Conservation (phyloP, 2,329 filamentous ascomycete genomes). For the Sclerotinia borealis region DNA sequence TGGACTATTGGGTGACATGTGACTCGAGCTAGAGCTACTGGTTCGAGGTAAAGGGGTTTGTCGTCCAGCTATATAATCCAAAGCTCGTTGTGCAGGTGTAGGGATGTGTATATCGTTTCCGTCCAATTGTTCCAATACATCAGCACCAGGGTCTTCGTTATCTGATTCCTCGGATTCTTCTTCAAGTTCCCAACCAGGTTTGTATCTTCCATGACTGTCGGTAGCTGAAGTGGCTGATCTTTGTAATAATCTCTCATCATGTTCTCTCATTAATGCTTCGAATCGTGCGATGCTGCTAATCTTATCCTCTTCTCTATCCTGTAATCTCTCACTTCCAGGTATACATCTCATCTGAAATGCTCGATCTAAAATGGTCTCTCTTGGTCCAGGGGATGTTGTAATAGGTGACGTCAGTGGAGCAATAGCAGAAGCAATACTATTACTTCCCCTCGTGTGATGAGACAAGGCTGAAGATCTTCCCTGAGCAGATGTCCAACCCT, state of each 20-base stretch:
- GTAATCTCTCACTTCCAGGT: constrained; percentile 50
- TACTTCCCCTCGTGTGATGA: constrained; percentile 47
- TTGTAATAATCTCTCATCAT: constrained; percentile 42
- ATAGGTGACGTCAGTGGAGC: constrained; percentile 32
- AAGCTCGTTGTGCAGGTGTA: constrained; percentile 30
- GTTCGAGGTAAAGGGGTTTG: constrained; percentile 15
- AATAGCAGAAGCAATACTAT: constrained; percentile 47
- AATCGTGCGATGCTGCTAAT: constrained; percentile 59
- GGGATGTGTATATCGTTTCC: constrained; percentile 25
- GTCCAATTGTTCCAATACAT: constrained; percentile 29
- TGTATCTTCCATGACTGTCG: constrained; percentile 9
- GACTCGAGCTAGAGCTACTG: constrained; percentile 11
- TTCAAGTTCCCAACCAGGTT: constrained; percentile 30
- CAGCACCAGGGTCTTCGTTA: constrained; percentile 30
- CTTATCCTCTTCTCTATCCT: constrained; percentile 50
- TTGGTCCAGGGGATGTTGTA: constrained; percentile 40
- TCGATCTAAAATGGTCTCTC: constrained; percentile 62
- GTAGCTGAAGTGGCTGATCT: constrained; percentile 8
- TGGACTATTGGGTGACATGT: constrained; percentile 23
- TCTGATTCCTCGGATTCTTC: constrained; percentile 37
- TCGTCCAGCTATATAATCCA: constrained; percentile 32
- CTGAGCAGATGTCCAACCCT: constrained; percentile 55
- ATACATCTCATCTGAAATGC: constrained; percentile 59
- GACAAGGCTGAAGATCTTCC: constrained; percentile 53
- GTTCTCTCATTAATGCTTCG: constrained; percentile 58